Evolutionary conservation across 495 filamentous ascomycete genomes (phyloP).

Genomic region (Penicillium samsonianum): DNA sequence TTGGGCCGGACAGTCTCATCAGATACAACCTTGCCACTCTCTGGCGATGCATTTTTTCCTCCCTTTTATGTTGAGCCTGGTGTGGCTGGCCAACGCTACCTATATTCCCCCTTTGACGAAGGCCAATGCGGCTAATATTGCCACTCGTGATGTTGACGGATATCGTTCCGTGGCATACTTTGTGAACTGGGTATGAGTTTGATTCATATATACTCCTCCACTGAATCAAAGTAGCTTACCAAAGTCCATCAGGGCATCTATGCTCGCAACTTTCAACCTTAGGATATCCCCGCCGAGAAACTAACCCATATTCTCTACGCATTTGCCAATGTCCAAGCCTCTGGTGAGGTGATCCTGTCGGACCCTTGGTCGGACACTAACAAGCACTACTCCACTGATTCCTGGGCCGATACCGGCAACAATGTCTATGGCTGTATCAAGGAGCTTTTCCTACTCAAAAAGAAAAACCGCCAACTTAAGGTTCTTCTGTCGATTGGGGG

Average conservation of each 20-base stretch:
- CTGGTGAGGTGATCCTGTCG: constrained; percentile 73
- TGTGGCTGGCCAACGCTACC: constrained; percentile 16
- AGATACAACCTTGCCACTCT: neutral
- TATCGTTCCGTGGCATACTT: constrained; percentile 80
- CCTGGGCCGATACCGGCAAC: constrained; percentile 18
- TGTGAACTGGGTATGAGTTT: constrained; percentile 74
- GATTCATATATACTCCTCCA: too few relatives aligned
- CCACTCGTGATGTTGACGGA: constrained; percentile 28
- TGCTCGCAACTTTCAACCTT: constrained; percentile 68
- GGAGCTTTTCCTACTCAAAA: too few relatives aligned
- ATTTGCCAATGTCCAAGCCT: constrained; percentile 67
- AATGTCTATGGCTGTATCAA: too few relatives aligned
- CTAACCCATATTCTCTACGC: constrained; percentile 87
- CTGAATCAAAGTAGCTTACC: too few relatives aligned
- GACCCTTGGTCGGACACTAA: constrained; percentile 67
- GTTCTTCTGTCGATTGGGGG: too few relatives aligned
- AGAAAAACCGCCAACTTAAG: too few relatives aligned
- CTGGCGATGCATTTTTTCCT: constrained; percentile 17
- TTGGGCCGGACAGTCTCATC: neutral
- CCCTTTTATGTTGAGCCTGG: constrained; percentile 13
- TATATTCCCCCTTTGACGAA: neutral
- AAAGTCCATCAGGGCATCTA: constrained; percentile 72
- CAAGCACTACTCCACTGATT: constrained; percentile 80
- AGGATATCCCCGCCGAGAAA: constrained; percentile 70
- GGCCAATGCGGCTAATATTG: constrained; percentile 10